A percentile compares a stretch with the other conserved stretches of the same genome.
phyloP scores from a whole-genome alignment of 495 filamentous ascomycete genomes.

The Cairneyella variabilis region DNA sequence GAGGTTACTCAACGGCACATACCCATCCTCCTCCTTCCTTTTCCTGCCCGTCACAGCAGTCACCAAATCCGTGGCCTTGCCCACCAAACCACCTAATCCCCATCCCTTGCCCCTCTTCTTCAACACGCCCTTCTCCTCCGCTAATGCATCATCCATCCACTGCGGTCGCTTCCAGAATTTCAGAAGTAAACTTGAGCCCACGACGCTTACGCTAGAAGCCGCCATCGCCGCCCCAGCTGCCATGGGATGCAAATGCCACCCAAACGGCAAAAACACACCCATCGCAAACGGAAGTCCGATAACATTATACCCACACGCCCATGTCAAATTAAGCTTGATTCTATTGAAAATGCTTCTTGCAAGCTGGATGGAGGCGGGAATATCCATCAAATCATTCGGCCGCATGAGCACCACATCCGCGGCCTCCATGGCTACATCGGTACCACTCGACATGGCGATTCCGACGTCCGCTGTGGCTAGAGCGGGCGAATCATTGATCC shows the following conservation, averaged over 20 bases:
- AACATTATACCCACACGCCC: slow-evolving; percentile 91
- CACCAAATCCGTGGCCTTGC: slow-evolving; percentile 34
- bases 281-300: slow-evolving; percentile 94
- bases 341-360: slow-evolving; percentile 81
- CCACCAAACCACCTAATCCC: slow-evolving; percentile 39
- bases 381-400: slow-evolving; percentile 83
- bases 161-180: slow-evolving; percentile 82
- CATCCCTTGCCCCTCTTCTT: slow-evolving; percentile 41
- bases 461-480: slow-evolving; percentile 89
- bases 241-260: slow-evolving; percentile 87
- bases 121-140: slow-evolving; percentile 49
- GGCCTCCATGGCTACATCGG: slow-evolving; percentile 97
- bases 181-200: slow-evolving; percentile 74
- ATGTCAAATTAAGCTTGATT: slow-evolving; percentile 89
- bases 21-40: slow-evolving; percentile 47
- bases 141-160: slow-evolving; percentile 79
- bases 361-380: slow-evolving; percentile 80
- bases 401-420: slow-evolving; percentile 96
- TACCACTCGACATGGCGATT: slow-evolving; percentile 87
- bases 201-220: slow-evolving; percentile 82
- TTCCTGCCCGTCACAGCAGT: slow-evolving; percentile 30
- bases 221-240: slow-evolving; percentile 96
- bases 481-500: slow-evolving; percentile 97
- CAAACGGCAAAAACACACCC: slow-evolving; percentile 88
- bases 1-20: slow-evolving; percentile 46